Base-by-base conservation (phyloP, 1,139 yeast genomes). In the Yamadazyma epiphylla region DNA sequence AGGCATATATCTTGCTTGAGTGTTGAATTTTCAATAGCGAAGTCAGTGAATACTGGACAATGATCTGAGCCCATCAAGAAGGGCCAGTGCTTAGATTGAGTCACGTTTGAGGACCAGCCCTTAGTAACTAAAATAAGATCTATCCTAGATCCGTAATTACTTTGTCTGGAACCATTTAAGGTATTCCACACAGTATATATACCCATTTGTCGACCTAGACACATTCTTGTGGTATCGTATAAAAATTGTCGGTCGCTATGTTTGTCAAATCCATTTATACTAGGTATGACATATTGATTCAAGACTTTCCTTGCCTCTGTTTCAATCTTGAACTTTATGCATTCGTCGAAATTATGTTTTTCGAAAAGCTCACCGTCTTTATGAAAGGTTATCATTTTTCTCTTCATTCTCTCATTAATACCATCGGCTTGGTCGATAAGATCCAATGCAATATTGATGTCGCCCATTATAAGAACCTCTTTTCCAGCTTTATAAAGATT, bases 161-260 rank as follows among this genome's bases (percentile, higher is more conserved):
- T 66, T 3, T 89, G 88, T 21, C 98, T 60, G n/a, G 86, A 74
- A 39, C 82, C 82, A 26, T 76, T 74, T 42, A 80, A 55, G 2
- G 91, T 82, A 50, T 88, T 89, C 98, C 98, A 91, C 30, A 91
- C 94, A 0, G 97, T 89, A 48, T 84, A 91, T 75, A 88, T 67
- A 16, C 74, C 77, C 50, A 72, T 53, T 32, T 79, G 60, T 15
- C 77, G 58, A 1, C 82, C 80, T 39, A 80, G 81, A 3, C 53
- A 39, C 19, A 55, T 51, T 29, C 98, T 63, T 0, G 85, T 75
- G 0, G 87, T 65, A 49, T 91, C 98, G 31, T 66, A 56, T 20
- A 87, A 51, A 10, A 75, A 58, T 45, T 39, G 64, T 1, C 37
- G 27, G 2, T 33, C 28, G 9, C 15, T 15, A 13, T 26, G 22